These are phyloP conservation scores for Thecaphora thlaspeos DNA, from an alignment of 1,284 basidiomycete species.

Conservation along the genomic window DNA sequence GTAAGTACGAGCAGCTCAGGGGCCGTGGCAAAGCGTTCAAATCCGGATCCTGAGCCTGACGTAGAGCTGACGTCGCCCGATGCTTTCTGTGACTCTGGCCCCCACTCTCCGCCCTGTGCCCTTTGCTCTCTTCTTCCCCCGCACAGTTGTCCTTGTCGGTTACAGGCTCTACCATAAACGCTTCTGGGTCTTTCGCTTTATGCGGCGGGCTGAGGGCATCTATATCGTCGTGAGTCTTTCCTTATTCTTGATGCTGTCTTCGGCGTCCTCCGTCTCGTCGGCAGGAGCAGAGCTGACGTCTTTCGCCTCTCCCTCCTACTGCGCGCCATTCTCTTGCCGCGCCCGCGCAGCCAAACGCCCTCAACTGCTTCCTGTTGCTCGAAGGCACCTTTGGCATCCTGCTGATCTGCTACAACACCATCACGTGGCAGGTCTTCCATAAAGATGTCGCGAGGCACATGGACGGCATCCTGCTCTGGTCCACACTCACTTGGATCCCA, in stretches of 20 bases:
- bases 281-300: too few species aligned
- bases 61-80: too few species aligned
- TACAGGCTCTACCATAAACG: constrained; percentile 17
- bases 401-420: constrained; percentile 32
- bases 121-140: constrained; percentile 2
- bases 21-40: too few species aligned
- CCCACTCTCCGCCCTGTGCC: background rate
- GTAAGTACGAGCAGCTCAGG: background rate
- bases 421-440: constrained; percentile 18
- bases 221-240: constrained; percentile 16
- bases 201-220: constrained; percentile 25
- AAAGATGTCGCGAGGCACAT: background rate
- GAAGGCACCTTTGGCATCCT: constrained; percentile 24
- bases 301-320: too few species aligned
- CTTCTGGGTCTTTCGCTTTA: constrained; percentile 15
- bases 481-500: constrained; percentile 26
- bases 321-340: too few species aligned
- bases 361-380: constrained; percentile 38
- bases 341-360: constrained; percentile 33
- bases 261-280: too few species aligned
- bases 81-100: too few species aligned
- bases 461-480: constrained; percentile 1
- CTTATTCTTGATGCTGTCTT: background rate
- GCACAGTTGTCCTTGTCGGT: constrained; percentile 4
- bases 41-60: too few species aligned